phyloP scores from a whole-genome alignment of 352 stramenopile species.

The Aphanomyces stellatus region DNA sequence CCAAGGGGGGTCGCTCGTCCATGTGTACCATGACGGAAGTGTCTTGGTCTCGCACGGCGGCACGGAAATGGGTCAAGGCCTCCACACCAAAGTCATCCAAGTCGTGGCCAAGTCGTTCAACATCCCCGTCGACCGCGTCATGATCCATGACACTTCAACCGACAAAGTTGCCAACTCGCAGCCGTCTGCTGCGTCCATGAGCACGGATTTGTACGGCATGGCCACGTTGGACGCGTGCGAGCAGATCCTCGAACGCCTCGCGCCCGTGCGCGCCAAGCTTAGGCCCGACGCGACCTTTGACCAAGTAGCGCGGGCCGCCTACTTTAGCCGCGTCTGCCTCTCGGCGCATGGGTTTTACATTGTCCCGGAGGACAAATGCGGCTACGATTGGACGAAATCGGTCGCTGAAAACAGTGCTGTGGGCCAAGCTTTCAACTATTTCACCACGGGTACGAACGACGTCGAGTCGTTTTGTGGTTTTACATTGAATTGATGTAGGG shows the following conservation, averaged over 20 bases:
- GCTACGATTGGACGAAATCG: conserved; percentile 88
- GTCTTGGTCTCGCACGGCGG: conserved; percentile 93
- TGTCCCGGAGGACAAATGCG: conserved; percentile 84
- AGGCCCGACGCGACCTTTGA: conserved; percentile 62
- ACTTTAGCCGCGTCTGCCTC: conserved; percentile 90
- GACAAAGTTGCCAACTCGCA: conserved; percentile 93
- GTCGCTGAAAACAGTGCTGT: conserved; percentile 84
- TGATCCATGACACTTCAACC: conserved; percentile 92
- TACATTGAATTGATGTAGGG: conserved; percentile 19
- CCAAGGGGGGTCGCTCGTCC: conserved; percentile 91
- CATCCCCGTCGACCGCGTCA: conserved; percentile 87
- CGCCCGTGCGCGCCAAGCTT: conserved; percentile 75
- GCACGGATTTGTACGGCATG: conserved; percentile 96
- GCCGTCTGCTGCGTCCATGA: conserved; percentile 92
- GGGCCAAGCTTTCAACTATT: conserved; percentile 93
- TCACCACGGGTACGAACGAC: conserved; percentile 69
- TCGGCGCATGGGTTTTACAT: conserved; percentile 95
- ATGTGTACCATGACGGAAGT: conserved; percentile 94
- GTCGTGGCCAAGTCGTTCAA: conserved; percentile 87
- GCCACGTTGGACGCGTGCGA: conserved; percentile 93
- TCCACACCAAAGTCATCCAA: conserved; percentile 94
- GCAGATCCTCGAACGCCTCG: conserved; percentile 88
- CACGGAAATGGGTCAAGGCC: conserved; percentile 97
- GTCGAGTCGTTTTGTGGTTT: neutral
- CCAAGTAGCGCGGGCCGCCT: conserved; percentile 81